A percentile compares a stretch with the other conserved stretches of the same genome.
Evolutionary conservation across 148 eudicot genomes (phyloP).

Genomic region (Agrostemma githago): DNA sequence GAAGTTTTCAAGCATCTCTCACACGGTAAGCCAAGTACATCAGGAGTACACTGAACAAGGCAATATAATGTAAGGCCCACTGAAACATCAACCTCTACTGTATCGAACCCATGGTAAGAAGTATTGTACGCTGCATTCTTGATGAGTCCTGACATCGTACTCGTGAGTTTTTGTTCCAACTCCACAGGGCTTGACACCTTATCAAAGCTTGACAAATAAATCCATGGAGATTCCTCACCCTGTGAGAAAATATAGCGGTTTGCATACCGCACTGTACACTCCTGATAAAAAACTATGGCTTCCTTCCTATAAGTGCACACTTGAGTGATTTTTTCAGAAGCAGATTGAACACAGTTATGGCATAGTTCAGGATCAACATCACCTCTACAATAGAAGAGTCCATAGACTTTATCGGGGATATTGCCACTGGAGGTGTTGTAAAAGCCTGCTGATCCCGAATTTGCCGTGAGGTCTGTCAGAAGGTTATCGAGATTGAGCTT

Average conservation of each 20-base stretch:
- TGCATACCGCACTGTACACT: constrained; percentile 26
- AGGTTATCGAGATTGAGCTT: not conserved
- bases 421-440: not conserved
- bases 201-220: not conserved
- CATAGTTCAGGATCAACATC: constrained; percentile 18
- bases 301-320: constrained; percentile 6
- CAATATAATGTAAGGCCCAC: not conserved
- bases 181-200: not conserved
- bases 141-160: constrained; percentile 7
- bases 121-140: constrained; percentile 1
- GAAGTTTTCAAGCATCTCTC: constrained; percentile 8
- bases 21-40: constrained; percentile 17
- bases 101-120: constrained; percentile 4
- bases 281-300: constrained; percentile 16
- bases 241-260: not conserved
- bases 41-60: constrained; percentile 24
- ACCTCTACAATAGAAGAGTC: constrained; percentile 24
- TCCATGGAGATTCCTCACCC: not conserved
- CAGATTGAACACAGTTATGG: constrained; percentile 20
- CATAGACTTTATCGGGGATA: not conserved
- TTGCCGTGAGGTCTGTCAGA: not conserved
- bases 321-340: not conserved
- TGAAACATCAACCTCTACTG: constrained; percentile 3
- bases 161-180: constrained; percentile 6
- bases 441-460: not conserved